Percentiles rank a stretch among this genome's conserved stretches.
Conservation (phyloP, 108 stramenopile species). For the Skeletonema tropicum region DNA sequence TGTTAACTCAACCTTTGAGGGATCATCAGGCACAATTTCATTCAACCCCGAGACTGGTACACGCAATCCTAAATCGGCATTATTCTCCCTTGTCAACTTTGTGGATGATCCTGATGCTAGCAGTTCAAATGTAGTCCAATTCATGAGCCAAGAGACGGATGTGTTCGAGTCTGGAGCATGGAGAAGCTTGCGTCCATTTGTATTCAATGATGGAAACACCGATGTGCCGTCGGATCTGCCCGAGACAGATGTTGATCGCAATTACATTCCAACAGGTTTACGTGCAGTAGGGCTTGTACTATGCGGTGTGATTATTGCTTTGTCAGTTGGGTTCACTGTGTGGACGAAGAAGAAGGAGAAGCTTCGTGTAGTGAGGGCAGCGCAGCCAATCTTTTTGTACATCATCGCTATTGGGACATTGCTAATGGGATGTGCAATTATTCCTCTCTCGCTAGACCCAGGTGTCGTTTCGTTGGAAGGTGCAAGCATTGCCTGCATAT, state of each 20-base stretch:
- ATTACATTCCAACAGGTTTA: too few relatives aligned
- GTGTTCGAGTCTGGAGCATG: constrained; percentile 42
- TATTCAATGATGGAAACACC: constrained; percentile 52
- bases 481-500: constrained; percentile 22
- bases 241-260: too few relatives aligned
- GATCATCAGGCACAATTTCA: constrained; percentile 36
- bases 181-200: constrained; percentile 25
- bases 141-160: constrained; percentile 29
- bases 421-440: constrained; percentile 43
- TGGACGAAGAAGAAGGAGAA: too few relatives aligned
- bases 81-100: constrained; percentile 49
- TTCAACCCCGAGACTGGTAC: constrained; percentile 49
- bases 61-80: constrained; percentile 34
- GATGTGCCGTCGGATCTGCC: too few relatives aligned
- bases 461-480: constrained; percentile 14
- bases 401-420: constrained; percentile 44
- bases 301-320: too few relatives aligned
- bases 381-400: constrained; percentile 62
- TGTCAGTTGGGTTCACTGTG: too few relatives aligned
- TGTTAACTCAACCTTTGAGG: constrained; percentile 46
- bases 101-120: constrained; percentile 12
- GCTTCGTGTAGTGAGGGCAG: too few relatives aligned
- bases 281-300: too few relatives aligned
- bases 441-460: constrained; percentile 37
- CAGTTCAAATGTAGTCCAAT: constrained; percentile 7